These are phyloP conservation scores for Adansonia digitata DNA, from an alignment of 345 rosid genomes.

Conservation along the genomic window DNA sequence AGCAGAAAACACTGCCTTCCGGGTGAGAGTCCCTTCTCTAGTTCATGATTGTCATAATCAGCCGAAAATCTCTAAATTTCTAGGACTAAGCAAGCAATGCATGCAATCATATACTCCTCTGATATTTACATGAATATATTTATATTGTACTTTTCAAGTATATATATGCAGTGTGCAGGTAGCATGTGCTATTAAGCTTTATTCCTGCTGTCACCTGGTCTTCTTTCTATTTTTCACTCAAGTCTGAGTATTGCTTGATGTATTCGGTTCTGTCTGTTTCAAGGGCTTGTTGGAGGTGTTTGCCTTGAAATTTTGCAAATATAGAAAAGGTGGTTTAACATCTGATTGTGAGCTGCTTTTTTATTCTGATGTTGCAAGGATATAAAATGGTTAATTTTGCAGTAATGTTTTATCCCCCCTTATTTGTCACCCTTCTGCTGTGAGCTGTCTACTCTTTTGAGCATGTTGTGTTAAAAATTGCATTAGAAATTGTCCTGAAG, in stretches of 20 bases:
- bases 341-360: neutral
- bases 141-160: neutral
- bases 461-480: neutral
- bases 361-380: neutral
- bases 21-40: slow-evolving; percentile 39
- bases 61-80: neutral
- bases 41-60: neutral
- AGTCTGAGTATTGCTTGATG: neutral
- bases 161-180: neutral
- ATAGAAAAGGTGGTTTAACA: neutral
- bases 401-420: neutral
- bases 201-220: neutral
- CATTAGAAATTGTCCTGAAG: neutral
- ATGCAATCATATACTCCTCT: neutral
- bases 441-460: neutral
- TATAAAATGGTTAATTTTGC: neutral
- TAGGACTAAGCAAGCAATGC: neutral
- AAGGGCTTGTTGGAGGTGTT: neutral
- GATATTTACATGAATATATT: neutral
- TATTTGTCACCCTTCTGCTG: neutral
- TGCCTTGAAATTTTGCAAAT: neutral
- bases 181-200: neutral
- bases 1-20: slow-evolving; percentile 76
- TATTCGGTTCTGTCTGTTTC: neutral
- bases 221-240: neutral